Conservation (phyloP, 2,329 filamentous ascomycete genomes). For the Calycina herbarum region DNA sequence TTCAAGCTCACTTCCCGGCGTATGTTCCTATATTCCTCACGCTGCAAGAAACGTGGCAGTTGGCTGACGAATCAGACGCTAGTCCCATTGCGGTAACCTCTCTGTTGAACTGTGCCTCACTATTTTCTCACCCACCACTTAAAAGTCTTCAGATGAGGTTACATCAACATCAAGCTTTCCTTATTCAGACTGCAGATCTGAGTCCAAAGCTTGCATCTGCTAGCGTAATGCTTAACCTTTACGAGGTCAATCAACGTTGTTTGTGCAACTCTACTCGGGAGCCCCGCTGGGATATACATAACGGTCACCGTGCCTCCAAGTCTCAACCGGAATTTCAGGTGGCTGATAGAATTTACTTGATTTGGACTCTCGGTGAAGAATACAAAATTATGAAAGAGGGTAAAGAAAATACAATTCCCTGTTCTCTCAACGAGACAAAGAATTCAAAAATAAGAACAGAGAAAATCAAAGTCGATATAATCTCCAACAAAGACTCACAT, state of each 20-base stretch:
- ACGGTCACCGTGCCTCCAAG: not conserved
- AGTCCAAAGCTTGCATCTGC: not conserved
- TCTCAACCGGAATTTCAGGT: not conserved
- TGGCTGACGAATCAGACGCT: not conserved
- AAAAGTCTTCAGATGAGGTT: not conserved
- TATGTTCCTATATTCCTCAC: not conserved
- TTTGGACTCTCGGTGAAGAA: too few relatives aligned
- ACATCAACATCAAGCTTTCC: not conserved
- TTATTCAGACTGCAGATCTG: not conserved
- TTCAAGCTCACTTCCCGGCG: too few relatives aligned
- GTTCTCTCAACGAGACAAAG: too few relatives aligned
- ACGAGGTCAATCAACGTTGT: not conserved
- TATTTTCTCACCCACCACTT: not conserved
- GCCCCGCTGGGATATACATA: not conserved
- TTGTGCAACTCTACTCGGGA: not conserved
- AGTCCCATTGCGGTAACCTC: not conserved
- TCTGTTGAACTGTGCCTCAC: too few relatives aligned
- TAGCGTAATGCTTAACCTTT: not conserved
- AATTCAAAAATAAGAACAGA: too few relatives aligned
- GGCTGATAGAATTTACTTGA: not conserved
- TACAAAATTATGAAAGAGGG: too few relatives aligned
- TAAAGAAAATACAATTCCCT: too few relatives aligned
- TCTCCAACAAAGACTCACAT: too few relatives aligned
- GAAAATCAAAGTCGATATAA: too few relatives aligned
- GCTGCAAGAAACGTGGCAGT: not conserved